Base-by-base conservation (phyloP, 768 basidiomycete genomes). In the Termitomyces bulborhizus region DNA sequence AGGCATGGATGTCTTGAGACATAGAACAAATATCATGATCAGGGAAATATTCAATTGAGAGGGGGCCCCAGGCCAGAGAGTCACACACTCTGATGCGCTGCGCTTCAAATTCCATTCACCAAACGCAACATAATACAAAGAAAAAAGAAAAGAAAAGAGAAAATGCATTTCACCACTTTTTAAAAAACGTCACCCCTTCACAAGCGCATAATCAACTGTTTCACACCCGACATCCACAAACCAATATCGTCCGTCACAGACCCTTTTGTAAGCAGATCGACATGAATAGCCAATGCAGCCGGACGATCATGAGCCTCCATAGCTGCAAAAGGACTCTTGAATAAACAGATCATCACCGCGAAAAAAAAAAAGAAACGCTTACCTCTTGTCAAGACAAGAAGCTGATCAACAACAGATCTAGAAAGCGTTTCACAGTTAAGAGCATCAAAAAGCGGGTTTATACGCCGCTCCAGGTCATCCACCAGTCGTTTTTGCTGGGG, bases 361-460 rank as follows among this genome's bases (percentile, higher is more conserved):
- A 3, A 27, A 34, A 27, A 46, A 43, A 3, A 27, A 34, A 27
- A 46, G 42, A 3, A 18, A 4, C 1, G 63, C 76, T 42, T 58
- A 94, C 93, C 94, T 75, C 81, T 76, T 3, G 83, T 78, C 43
- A 98, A 75, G 41, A 84, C 81, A 21, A 83, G 64, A 31, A 97
- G 72, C 60, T 89, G 83, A 42, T 88, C 87, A 13, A 88, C 78
- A 24, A 91, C 84, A 11, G 79, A 68, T 56, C 75, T 73, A 13
- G 90, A 86, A 18, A 97, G 66, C 6, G 89, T 88, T 62, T 93
- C 79, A 65, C 91, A 93, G 68, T 98, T 97, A 62, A 98, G 71
- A n/a, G 85, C 86, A 65, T 97, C 95, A 63, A 95, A 97, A 44
- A 98, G 70, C 0, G 85, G 80, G 65, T 86, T 93, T 62, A 96